Base-by-base conservation (phyloP, 2,329 filamentous ascomycete genomes). In the Elsinoe fawcettii region DNA sequence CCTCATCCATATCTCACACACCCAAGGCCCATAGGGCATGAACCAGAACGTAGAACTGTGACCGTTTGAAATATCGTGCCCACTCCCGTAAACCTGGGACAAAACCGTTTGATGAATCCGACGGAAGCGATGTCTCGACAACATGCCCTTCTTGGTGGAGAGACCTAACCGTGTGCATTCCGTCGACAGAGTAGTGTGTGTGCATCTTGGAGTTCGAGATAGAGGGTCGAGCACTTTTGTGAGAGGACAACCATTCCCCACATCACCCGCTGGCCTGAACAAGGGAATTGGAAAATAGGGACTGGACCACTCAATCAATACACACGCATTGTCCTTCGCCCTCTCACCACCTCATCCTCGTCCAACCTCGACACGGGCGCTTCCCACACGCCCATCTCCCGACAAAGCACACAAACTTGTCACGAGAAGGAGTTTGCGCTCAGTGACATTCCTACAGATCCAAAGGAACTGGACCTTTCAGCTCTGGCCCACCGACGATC, bases 401-500 rank as follows among this genome's bases (percentile, higher is more conserved):
- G 20, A 46, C 34, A 30, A 16, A 49, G 44, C 44, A 53, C 47
- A 37, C 18, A 39, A 53, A 7, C 30, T 16, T 53, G 49, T 16
- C 41, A 53, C 32, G 49, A 51, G 22, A 47, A 25, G 44, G 30
- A 30, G n/a, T 30, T 30, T 53, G 49, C 49, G 49, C 49, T 18
- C 37, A 39, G 30, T 53, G 16, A 9, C 46, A 51, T 51, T 34
- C 30, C 25, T 34, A 53, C 18, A 46, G 41, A 18, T 34, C 20
- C 32, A 18, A 37, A 22, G 16, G 32, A 25, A 53, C 49, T 36
- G 22, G 49, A 37, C n/a, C 25, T 18, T 30, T 27, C 32, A 53
- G 49, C 49, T 53, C 49, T 53, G 49, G 49, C 49, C 49, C 49
- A 53, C 49, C 30, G 49, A 53, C 49, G 49, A 53, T 53, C 49